Evolutionary conservation across 129 eudicot genomes (phyloP).

Genomic region (Solidago caesia): DNA sequence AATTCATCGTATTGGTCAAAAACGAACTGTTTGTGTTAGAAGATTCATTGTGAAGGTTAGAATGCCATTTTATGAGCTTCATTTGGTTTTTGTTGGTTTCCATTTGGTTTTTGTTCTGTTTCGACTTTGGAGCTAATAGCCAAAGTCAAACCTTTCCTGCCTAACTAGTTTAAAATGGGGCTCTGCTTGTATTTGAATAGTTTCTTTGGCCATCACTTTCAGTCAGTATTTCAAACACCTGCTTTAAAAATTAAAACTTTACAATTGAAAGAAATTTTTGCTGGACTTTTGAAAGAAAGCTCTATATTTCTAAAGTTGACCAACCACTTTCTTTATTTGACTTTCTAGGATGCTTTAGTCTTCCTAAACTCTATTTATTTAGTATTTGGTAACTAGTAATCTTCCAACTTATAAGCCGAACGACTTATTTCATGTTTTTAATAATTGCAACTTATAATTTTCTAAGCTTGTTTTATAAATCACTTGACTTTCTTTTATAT

Average conservation of each 20-base stretch:
- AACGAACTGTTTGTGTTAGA: constrained; percentile 77
- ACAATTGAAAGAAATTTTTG: not conserved
- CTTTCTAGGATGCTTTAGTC: not conserved
- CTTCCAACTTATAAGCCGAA: constrained; percentile 3
- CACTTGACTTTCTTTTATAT: not conserved
- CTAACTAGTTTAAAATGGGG: not conserved
- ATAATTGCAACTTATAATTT: not conserved
- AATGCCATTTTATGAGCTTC: not conserved
- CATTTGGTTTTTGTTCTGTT: not conserved
- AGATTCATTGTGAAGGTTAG: constrained; percentile 82
- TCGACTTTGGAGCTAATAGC: constrained; percentile 16
- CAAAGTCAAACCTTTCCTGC: constrained; percentile 24
- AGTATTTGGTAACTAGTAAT: not conserved
- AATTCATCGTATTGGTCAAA: constrained; percentile 89
- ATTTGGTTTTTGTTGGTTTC: not conserved
- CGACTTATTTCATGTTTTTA: constrained; percentile 4
- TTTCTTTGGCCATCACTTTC: not conserved
- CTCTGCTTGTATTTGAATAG: constrained; percentile 14
- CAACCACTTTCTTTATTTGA: constrained; percentile 6
- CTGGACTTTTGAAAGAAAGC: not conserved
- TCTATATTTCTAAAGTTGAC: not conserved
- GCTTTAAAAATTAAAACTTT: not conserved
- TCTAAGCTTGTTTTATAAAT: not conserved
- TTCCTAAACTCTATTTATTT: not conserved
- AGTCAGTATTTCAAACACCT: constrained; percentile 16